These are phyloP conservation scores for Echinochloa phyllopogon DNA, from an alignment of 176 grass and related monocot species.

Conservation along the genomic window DNA sequence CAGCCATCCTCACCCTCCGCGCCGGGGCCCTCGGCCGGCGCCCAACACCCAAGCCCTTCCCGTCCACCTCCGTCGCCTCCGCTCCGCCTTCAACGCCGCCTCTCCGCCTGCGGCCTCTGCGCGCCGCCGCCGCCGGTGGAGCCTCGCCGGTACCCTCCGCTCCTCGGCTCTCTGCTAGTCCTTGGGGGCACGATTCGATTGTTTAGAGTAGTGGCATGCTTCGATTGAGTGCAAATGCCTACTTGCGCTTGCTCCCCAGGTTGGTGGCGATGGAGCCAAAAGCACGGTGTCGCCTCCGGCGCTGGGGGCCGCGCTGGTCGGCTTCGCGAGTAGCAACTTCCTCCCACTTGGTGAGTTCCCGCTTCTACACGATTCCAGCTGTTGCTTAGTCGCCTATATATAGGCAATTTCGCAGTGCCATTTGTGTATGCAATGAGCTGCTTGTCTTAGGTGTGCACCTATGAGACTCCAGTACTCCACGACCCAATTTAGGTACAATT, in stretches of 20 bases:
- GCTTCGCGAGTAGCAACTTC: constrained; percentile 73
- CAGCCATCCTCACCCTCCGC: background rate
- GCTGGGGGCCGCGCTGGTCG: constrained; percentile 40
- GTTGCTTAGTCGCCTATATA: background rate
- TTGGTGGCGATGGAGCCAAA: constrained; percentile 46
- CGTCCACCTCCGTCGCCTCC: background rate
- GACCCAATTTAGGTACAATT: background rate
- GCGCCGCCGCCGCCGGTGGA: constrained; percentile 35
- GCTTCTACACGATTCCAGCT: constrained; percentile 16
- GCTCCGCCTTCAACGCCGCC: background rate
- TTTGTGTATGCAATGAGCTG: background rate
- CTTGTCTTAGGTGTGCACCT: background rate
- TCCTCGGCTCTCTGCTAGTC: background rate
- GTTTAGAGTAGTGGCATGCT: background rate
- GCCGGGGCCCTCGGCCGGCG: background rate
- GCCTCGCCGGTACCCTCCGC: constrained; percentile 33
- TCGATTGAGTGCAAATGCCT: constrained; percentile 30
- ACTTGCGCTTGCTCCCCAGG: constrained; percentile 45
- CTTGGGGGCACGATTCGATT: constrained; percentile 9
- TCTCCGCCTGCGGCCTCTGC: constrained; percentile 37
- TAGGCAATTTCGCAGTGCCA: background rate
- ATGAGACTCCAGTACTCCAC: background rate
- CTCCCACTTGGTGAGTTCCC: constrained; percentile 75
- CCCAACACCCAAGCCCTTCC: background rate
- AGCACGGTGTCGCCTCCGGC: constrained; percentile 28